Evolutionary conservation across 371 early-diverging fungal genomes (phyloP).

Genomic region (Antonospora locustae): DNA sequence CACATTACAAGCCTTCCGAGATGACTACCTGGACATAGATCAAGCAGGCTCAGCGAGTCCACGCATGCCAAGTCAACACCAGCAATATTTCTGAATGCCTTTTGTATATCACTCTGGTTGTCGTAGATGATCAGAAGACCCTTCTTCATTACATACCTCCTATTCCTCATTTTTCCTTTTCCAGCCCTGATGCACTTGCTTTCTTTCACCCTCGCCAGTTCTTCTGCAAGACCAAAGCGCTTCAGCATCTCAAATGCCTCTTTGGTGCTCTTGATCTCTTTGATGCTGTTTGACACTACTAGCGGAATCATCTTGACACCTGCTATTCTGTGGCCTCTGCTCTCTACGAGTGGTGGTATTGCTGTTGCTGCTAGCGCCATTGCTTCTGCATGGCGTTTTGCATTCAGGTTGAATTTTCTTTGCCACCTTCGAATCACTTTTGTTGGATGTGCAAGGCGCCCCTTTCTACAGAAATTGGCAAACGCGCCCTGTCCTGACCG

Average conservation of each 20-base stretch:
- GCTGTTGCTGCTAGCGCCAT: slow-evolving; percentile 96
- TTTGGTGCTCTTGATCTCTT: slow-evolving; percentile 80
- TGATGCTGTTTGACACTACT: slow-evolving; percentile 68
- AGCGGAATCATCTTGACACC: slow-evolving; percentile 83
- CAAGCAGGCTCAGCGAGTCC: slow-evolving; percentile 77
- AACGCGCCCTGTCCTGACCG: slow-evolving; percentile 99
- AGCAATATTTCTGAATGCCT: slow-evolving; percentile 95
- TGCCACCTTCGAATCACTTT: slow-evolving; percentile 99
- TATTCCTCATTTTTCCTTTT: slow-evolving; percentile 94
- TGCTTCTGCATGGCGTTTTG: slow-evolving; percentile 87
- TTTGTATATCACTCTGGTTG: slow-evolving; percentile 71
- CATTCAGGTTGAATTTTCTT: slow-evolving; percentile 87
- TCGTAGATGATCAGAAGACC: slow-evolving; percentile 88
- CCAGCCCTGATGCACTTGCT: slow-evolving; percentile 90
- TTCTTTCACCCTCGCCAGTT: slow-evolving; percentile 85
- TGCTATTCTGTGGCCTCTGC: slow-evolving; percentile 92
- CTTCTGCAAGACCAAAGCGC: slow-evolving; percentile 76
- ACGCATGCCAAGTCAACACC: slow-evolving; percentile 85
- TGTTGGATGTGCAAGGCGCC: slow-evolving; percentile 99
- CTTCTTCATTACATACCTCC: slow-evolving; percentile 86
- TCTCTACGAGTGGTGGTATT: slow-evolving; percentile 78
- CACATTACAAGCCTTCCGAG: slow-evolving; percentile 98
- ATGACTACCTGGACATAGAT: slow-evolving; percentile 97
- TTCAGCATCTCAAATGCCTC: slow-evolving; percentile 77
- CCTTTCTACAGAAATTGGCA: slow-evolving; percentile 98